These are phyloP conservation scores for Oxyria digyna DNA, from an alignment of 148 eudicot species.

Conservation along the genomic window DNA sequence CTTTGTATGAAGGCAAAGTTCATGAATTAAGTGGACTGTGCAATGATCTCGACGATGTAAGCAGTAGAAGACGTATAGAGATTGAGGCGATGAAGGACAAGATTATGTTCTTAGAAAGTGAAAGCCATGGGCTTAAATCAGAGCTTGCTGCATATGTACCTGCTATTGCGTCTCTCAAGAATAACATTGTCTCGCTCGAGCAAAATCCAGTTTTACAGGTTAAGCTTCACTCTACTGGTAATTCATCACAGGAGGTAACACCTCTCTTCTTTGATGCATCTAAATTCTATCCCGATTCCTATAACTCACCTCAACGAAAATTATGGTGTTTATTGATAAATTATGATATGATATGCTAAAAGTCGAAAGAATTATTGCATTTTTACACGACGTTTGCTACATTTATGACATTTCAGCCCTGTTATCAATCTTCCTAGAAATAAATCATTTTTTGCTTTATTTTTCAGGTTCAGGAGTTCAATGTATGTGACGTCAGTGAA, in stretches of 20 bases:
- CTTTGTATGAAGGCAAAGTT: conserved; percentile 55
- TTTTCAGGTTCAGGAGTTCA: conserved; percentile 20
- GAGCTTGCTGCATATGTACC: conserved; percentile 57
- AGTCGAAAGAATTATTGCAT: too few species aligned
- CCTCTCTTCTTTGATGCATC: too few species aligned
- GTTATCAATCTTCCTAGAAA: too few species aligned
- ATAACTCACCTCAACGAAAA: neutral
- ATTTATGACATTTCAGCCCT: too few species aligned
- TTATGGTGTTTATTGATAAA: neutral
- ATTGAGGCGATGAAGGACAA: conserved; percentile 50
- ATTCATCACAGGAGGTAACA: conserved; percentile 33
- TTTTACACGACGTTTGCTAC: too few species aligned
- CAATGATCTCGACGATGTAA: conserved; percentile 47
- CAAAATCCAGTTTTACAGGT: conserved; percentile 29
- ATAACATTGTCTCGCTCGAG: conserved; percentile 57
- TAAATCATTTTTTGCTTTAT: neutral
- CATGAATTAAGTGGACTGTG: conserved; percentile 57
- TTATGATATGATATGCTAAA: too few species aligned
- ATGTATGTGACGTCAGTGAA: conserved; percentile 4
- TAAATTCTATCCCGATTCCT: too few species aligned
- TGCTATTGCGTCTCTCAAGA: conserved; percentile 43
- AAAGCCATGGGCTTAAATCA: conserved; percentile 46
- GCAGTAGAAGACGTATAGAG: conserved; percentile 36
- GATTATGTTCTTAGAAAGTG: conserved; percentile 44
- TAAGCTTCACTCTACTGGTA: conserved; percentile 18